Base-by-base conservation (phyloP, 2,329 filamentous ascomycete species). In the Cercospora zeae-maydis region DNA sequence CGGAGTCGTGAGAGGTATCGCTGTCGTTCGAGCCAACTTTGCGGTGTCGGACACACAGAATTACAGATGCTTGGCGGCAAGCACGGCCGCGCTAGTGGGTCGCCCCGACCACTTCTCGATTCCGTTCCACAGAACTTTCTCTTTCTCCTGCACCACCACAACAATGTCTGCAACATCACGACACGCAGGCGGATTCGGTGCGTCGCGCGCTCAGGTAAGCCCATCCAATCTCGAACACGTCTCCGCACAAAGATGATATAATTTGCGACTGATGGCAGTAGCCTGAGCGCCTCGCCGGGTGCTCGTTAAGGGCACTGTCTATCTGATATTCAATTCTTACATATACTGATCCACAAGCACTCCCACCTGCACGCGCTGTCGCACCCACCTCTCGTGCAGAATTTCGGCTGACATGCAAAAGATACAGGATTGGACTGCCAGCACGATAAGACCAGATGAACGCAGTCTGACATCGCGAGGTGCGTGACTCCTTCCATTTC, bases 221-320 rank as follows among this genome's bases (percentile, higher is more conserved):
- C 13, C 11, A 4, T 9, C 55, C 3, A 3, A 27, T 55, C 16
- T 8, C 30, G 34, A 27, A 14, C 34, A n/a, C 16, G 27, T 10
- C 54, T 27, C 51, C 36, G 52, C 64, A 56, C 56, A 71, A 89
- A 91, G 93, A 96, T 96, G 92, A 89, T 83, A 90, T 91, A 96
- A 96, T 97, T 97, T 97, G 92, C 93, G 92, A 93, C 93, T 96
- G 92, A 97, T 89, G 85, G 83, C 81, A 78, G 78, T 78, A 82
- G 81, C 87, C 86, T 93, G 92, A 91, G 84, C 81, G 90, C 87
- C 92, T 89, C 89, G 92, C 93, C 92, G 86, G 92, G 87, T 90
- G 84, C 82, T 89, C 88, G 84, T 88, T 47, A 88, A 92, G 88
- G 88, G 83, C 80, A 76, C 80, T 81, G 84, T 81, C 85, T 78